phyloP scores from a whole-genome alignment of 768 basidiomycete species.

The Cytidiella melzeri region DNA sequence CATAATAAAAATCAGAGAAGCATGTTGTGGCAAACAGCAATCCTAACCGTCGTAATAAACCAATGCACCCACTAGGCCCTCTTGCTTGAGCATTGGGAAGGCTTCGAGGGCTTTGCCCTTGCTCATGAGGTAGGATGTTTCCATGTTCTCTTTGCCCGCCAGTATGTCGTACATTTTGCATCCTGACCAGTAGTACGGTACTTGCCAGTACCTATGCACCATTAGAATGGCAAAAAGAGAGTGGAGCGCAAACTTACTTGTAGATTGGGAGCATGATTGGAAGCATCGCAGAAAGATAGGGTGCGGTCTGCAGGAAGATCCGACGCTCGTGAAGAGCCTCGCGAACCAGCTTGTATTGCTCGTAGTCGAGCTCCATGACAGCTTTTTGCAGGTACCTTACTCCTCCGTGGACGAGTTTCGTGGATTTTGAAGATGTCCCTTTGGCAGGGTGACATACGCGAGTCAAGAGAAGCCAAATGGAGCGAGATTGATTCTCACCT shows the following conservation, averaged over 20 bases:
- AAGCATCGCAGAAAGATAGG: constrained; percentile 86
- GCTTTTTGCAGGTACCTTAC: constrained; percentile 98
- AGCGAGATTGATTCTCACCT: constrained; percentile 37
- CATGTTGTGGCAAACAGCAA: constrained; percentile 28
- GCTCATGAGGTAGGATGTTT: constrained; percentile 90
- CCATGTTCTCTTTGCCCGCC: constrained; percentile 96
- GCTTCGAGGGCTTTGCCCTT: constrained; percentile 89
- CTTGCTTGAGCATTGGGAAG: constrained; percentile 93
- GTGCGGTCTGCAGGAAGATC: constrained; percentile 94
- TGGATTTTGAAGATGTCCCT: constrained; percentile 96
- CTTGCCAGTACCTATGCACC: constrained; percentile 76
- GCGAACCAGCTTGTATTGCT: constrained; percentile 93
- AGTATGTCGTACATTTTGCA: constrained; percentile 96
- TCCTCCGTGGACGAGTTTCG: constrained; percentile 97
- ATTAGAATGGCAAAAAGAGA: constrained; percentile 4
- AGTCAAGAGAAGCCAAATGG: neutral
- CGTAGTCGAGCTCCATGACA: constrained; percentile 90
- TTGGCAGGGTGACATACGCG: too few relatives aligned
- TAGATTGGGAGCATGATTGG: constrained; percentile 98
- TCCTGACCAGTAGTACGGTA: constrained; percentile 93
- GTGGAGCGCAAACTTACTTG: constrained; percentile 45
- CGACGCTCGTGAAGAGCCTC: constrained; percentile 90
- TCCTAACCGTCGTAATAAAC: constrained; percentile 92
- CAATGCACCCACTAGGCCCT: constrained; percentile 88
- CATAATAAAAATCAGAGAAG: constrained; percentile 13